Conservation (phyloP, 2,329 filamentous ascomycete genomes). For the Botryosphaeria dothidea region DNA sequence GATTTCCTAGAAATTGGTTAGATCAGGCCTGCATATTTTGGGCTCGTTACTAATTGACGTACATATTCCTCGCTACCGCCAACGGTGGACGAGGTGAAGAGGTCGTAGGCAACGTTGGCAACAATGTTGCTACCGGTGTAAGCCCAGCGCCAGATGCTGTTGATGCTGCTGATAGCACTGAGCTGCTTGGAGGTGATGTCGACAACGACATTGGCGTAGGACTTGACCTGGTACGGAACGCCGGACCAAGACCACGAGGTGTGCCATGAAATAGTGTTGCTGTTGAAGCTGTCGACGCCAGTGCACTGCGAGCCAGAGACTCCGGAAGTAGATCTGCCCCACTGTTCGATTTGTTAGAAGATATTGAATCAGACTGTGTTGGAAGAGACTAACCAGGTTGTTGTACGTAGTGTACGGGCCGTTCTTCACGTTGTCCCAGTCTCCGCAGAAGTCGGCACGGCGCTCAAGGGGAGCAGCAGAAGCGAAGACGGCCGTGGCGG, state of each 20-base stretch:
- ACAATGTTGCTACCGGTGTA: slow-evolving; percentile 53
- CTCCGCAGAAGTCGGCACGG: slow-evolving; percentile 35
- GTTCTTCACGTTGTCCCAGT: slow-evolving; percentile 31
- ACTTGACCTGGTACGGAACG: slow-evolving; percentile 41
- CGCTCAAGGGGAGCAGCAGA: slow-evolving; percentile 32
- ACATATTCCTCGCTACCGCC: slow-evolving; percentile 52
- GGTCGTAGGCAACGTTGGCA: slow-evolving; percentile 63
- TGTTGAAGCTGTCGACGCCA: slow-evolving; percentile 40
- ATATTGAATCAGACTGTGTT: too few species aligned
- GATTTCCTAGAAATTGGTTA: slow-evolving; percentile 34
- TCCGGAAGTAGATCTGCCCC: slow-evolving; percentile 40
- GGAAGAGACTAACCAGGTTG: slow-evolving; percentile 32
- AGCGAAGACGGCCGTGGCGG: slow-evolving; percentile 30
- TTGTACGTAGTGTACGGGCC: slow-evolving; percentile 36
- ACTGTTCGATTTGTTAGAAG: slow-evolving; percentile 23
- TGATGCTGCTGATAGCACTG: slow-evolving; percentile 42
- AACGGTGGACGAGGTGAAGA: slow-evolving; percentile 56
- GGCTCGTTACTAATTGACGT: too few species aligned
- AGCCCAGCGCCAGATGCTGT: slow-evolving; percentile 49
- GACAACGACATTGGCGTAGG: slow-evolving; percentile 41
- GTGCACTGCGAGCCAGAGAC: slow-evolving; percentile 50
- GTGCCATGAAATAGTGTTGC: slow-evolving; percentile 44
- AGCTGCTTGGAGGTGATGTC: slow-evolving; percentile 27
- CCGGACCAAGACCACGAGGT: slow-evolving; percentile 46
- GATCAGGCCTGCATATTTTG: too few species aligned